A percentile compares a stretch with the other conserved stretches of the same genome.
Evolutionary conservation across 768 basidiomycete species (phyloP).

Genomic region (Lentinus tigrinus): DNA sequence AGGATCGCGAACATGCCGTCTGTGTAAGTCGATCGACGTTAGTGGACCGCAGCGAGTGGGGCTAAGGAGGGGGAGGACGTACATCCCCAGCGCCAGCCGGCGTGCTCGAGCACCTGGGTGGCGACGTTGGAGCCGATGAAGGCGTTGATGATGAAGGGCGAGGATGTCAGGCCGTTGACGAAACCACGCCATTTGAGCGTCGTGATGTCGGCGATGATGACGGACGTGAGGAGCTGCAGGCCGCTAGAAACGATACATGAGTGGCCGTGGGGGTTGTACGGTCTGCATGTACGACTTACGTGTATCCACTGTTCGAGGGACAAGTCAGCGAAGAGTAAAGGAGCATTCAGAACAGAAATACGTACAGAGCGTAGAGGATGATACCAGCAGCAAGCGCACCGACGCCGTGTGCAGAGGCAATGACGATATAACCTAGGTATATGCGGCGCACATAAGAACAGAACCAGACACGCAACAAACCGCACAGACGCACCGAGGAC

Average conservation of each 20-base stretch:
- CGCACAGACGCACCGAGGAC: conserved; percentile 31
- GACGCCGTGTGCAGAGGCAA: conserved; percentile 27
- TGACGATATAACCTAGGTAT: conserved; percentile 35
- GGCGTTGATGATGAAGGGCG: conserved; percentile 60
- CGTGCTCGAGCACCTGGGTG: conserved; percentile 38
- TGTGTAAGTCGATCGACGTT: background rate
- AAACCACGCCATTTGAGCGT: conserved; percentile 33
- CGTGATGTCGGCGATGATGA: conserved; percentile 35
- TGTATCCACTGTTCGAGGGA: conserved; percentile 50
- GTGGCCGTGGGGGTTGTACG: background rate
- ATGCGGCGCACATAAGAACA: background rate
- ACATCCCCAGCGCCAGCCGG: conserved; percentile 74
- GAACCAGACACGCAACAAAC: conserved; percentile 17
- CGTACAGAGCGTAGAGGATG: conserved; percentile 55
- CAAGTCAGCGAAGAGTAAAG: conserved; percentile 26
- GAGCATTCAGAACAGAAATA: background rate
- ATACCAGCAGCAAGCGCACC: conserved; percentile 37
- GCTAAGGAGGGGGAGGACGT: background rate
- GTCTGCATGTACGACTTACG: conserved; percentile 34
- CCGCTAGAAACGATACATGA: conserved; percentile 35
- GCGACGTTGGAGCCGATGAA: conserved; percentile 67
- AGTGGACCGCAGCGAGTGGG: background rate
- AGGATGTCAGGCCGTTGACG: conserved; percentile 43
- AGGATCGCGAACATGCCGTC: conserved; percentile 35
- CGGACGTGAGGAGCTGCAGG: conserved; percentile 61